Percentiles rank a stretch among this genome's conserved stretches.
Evolutionary conservation across 768 basidiomycete species (phyloP).

Genomic region (Auricularia sp.): DNA sequence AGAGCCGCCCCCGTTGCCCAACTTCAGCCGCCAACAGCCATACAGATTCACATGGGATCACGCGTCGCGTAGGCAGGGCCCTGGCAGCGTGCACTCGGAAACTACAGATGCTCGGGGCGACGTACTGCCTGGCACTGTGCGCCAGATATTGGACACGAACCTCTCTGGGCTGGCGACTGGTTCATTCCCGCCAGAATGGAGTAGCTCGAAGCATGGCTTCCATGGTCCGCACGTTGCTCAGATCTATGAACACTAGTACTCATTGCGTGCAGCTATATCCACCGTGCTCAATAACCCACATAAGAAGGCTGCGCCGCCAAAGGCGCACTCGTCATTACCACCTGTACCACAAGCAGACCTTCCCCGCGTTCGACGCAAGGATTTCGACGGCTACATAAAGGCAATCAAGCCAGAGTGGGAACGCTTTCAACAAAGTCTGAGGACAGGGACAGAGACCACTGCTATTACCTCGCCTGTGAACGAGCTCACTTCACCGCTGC

Average conservation of each 20-base stretch:
- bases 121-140: slow-evolving; percentile 32
- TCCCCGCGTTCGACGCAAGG: slow-evolving; percentile 69
- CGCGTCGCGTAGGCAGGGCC: slow-evolving; percentile 44
- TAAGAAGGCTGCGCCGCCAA: slow-evolving; percentile 74
- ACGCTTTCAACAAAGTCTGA: slow-evolving; percentile 42
- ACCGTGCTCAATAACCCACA: slow-evolving; percentile 88
- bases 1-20: slow-evolving; percentile 33
- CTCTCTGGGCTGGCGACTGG: slow-evolving; percentile 41
- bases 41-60: slow-evolving; percentile 75
- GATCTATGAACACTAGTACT: neutral
- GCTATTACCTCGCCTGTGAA: neutral
- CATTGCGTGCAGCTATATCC: slow-evolving; percentile 60
- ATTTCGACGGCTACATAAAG: slow-evolving; percentile 75
- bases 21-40: slow-evolving; percentile 34
- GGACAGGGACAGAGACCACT: neutral
- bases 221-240: slow-evolving; percentile 48
- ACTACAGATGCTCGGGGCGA: slow-evolving; percentile 62
- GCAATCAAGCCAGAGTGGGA: slow-evolving; percentile 72
- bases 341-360: slow-evolving; percentile 62
- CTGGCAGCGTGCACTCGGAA: slow-evolving; percentile 60
- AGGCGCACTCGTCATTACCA: slow-evolving; percentile 74
- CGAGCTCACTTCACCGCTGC: neutral
- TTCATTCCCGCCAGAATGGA: slow-evolving; percentile 58
- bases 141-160: slow-evolving; percentile 37
- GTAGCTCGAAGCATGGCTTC: slow-evolving; percentile 76